These are phyloP conservation scores for Phallus indusiatus DNA, from an alignment of 768 basidiomycete species.

Conservation along the genomic window DNA sequence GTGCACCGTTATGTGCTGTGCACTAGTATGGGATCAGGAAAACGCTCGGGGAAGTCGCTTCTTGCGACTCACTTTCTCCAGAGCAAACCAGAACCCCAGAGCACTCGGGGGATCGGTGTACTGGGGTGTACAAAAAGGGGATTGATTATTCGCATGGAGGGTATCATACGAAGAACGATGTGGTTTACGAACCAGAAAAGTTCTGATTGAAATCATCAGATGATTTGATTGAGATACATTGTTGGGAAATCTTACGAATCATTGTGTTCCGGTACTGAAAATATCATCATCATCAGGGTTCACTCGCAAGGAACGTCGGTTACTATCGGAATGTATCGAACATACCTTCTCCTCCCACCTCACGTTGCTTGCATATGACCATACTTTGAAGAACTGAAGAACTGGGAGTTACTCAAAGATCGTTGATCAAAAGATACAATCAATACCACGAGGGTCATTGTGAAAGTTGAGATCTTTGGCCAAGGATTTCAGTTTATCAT, in stretches of 20 bases:
- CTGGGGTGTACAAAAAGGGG: conserved; percentile 28
- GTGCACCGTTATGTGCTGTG: conserved; percentile 71
- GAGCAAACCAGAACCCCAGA: conserved; percentile 92
- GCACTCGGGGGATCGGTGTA: conserved; percentile 90
- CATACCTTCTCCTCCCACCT: conserved; percentile 86
- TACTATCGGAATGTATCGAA: not conserved
- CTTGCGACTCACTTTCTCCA: conserved; percentile 44
- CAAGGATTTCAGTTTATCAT: conserved; percentile 55
- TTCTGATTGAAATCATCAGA: conserved; percentile 30
- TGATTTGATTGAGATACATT: not conserved
- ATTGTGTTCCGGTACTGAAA: conserved; percentile 77
- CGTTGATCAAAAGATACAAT: conserved; percentile 14
- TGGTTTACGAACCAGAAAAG: conserved; percentile 51
- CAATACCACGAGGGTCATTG: conserved; percentile 66
- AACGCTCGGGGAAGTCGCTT: not conserved
- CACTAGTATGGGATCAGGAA: conserved; percentile 32
- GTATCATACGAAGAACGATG: not conserved
- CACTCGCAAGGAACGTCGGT: not conserved
- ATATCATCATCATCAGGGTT: not conserved
- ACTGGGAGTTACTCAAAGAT: not conserved
- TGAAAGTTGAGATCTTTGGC: conserved; percentile 78
- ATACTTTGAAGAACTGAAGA: conserved; percentile 76
- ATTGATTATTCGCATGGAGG: not conserved
- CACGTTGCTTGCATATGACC: conserved; percentile 91
- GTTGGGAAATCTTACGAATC: conserved; percentile 60